Base-by-base conservation (phyloP, 768 basidiomycete genomes). In the Xerocomellus chrysenteron region DNA sequence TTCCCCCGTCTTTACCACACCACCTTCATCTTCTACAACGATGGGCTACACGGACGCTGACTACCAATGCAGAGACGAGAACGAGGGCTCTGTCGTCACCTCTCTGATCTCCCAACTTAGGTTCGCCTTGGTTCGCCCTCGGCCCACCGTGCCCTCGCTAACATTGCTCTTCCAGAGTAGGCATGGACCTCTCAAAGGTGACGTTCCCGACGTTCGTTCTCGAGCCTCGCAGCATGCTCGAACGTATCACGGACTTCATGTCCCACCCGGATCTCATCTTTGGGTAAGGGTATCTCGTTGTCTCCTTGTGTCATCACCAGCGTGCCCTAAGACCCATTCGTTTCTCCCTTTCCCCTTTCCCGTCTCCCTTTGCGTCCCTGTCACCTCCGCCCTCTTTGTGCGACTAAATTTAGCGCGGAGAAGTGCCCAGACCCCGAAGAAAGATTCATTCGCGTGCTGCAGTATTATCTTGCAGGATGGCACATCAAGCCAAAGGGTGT, bases 171-270 rank as follows among this genome's bases (percentile, higher is more conserved):
- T 49, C 56, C 70, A 91, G 94, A 74, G 89, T 94, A 59, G 96
- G 95, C 41, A 97, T 97, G 95, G 97, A 99, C 74, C 85, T 98
- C 56, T 87, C 86, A 61, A 89, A 93, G 74, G 94, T 98, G 58
- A 94, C 93, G 16, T 90, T 94, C 72, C 93, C 92, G 39, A 90
- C 88, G 0, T 99, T 98, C 66, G 96, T 99, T 0, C 84, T 99
- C 55, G 96, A 99, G 75, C 97, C 97, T 6, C 80, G 97, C 68
- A 94, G 92, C 65, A 93, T 98, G 90, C 84, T 98, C 47, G 97
- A 99, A 77, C 86, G 97, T 62, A 96, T 99, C 66, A 98, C 97
- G 35, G 96, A 99, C 78, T 99, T 99, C 75, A 95, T 98, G 88
- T 89, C 94, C 54, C 97, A 98, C 74, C 94, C 97, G 32, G 95